Percentiles rank a stretch among this genome's conserved stretches.
Conservation (phyloP, 1,284 basidiomycete species). For the Porodaedalea pini region DNA sequence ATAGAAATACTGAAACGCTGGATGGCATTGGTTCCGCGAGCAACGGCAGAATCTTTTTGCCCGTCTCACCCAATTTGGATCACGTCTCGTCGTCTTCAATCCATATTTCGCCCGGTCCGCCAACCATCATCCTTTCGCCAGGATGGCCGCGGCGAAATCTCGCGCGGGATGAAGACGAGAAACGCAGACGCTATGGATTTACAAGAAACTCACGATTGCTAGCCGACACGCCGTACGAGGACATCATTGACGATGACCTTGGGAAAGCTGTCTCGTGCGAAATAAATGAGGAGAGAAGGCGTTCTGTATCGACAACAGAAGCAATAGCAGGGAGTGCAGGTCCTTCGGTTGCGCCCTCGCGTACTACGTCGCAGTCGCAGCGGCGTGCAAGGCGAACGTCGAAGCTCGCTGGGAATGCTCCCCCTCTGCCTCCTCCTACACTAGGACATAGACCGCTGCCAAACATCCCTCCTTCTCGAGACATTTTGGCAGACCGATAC, state of each 20-base stretch:
- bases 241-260: not conserved
- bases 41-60: not conserved
- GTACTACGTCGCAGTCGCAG: not conserved
- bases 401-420: too few relatives aligned
- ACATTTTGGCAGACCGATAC: not conserved
- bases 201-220: not conserved
- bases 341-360: not conserved
- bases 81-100: not conserved
- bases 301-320: not conserved
- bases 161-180: not conserved
- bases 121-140: not conserved
- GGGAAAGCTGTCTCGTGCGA: not conserved
- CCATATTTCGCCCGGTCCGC: not conserved
- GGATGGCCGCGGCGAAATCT: not conserved
- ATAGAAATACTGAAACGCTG: not conserved
- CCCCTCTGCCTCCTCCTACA: too few relatives aligned
- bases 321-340: not conserved
- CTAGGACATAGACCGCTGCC: not conserved
- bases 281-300: not conserved
- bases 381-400: not conserved
- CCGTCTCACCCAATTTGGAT: not conserved
- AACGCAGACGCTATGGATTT: too few relatives aligned
- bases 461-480: not conserved
- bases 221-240: not conserved
- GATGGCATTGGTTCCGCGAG: not conserved